Conservation (phyloP, 768 basidiomycete genomes). For the Lactarius indigo region DNA sequence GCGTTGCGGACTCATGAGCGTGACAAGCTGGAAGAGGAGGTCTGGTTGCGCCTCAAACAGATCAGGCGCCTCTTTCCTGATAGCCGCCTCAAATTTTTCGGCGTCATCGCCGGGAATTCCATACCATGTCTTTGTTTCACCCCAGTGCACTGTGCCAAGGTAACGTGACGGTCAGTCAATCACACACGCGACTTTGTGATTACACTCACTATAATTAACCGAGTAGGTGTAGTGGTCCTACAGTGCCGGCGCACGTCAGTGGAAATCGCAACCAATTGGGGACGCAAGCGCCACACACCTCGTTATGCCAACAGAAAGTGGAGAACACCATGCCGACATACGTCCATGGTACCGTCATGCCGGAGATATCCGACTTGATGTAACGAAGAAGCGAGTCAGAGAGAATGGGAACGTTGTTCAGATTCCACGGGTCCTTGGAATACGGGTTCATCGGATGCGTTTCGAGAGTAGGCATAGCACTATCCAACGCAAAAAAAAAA, state of each 20-base stretch:
- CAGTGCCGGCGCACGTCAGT: background rate
- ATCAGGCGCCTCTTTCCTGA: constrained; percentile 93
- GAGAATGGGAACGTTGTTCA: constrained; percentile 95
- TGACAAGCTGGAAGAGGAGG: constrained; percentile 95
- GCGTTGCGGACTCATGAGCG: constrained; percentile 92
- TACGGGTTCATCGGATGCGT: constrained; percentile 86
- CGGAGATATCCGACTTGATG: constrained; percentile 98
- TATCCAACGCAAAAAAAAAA: constrained; percentile 32
- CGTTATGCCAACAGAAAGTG: constrained; percentile 99
- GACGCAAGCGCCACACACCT: constrained; percentile 43
- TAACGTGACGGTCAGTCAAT: background rate
- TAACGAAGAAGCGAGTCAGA: constrained; percentile 91
- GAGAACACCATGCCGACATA: constrained; percentile 99
- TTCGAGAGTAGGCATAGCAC: constrained; percentile 94
- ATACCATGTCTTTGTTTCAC: constrained; percentile 99
- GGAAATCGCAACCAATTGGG: constrained; percentile 7
- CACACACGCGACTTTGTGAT: constrained; percentile 2
- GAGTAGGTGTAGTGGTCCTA: constrained; percentile 98
- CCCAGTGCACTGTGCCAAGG: constrained; percentile 82
- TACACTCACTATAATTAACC: constrained; percentile 79
- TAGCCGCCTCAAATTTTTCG: constrained; percentile 94
- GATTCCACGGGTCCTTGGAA: constrained; percentile 92
- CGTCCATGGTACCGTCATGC: constrained; percentile 99
- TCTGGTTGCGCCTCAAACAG: constrained; percentile 97
- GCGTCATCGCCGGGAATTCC: constrained; percentile 95